Conservation (phyloP, 202 grass and related monocot genomes). For the Panicum hallii region DNA sequence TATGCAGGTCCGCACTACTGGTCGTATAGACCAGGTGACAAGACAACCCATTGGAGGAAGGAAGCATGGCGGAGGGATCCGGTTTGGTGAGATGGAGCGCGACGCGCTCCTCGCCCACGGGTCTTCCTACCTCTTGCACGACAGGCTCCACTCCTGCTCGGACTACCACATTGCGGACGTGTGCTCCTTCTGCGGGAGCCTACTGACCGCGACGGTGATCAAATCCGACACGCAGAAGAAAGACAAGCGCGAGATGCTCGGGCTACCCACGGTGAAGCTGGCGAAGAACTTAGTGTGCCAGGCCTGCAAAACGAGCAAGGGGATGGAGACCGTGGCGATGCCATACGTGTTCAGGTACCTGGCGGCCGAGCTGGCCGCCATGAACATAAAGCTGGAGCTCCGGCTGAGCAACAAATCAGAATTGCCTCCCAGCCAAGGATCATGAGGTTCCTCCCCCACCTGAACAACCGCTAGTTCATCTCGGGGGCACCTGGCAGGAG, state of each 20-base stretch:
- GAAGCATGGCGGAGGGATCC: constrained; percentile 91
- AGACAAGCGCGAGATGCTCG: constrained; percentile 58
- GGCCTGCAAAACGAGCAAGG: constrained; percentile 82
- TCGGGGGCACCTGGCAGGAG: neutral
- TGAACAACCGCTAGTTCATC: neutral
- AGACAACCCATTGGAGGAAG: constrained; percentile 93
- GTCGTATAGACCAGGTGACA: constrained; percentile 82
- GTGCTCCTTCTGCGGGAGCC: constrained; percentile 81
- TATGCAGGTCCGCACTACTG: constrained; percentile 82
- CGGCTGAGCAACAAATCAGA: constrained; percentile 62
- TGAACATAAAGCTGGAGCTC: constrained; percentile 92
- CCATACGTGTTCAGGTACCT: constrained; percentile 89
- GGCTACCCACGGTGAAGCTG: constrained; percentile 58
- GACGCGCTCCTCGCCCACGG: constrained; percentile 88
- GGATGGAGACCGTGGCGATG: constrained; percentile 97
- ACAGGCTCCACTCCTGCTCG: constrained; percentile 91
- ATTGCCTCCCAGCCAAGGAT: constrained; percentile 24
- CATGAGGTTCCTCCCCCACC: neutral
- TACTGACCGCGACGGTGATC: constrained; percentile 61
- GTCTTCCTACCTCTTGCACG: constrained; percentile 82
- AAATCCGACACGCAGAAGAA: constrained; percentile 63
- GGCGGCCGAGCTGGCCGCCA: constrained; percentile 76
- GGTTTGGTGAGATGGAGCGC: constrained; percentile 98
- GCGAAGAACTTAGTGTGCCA: constrained; percentile 73
- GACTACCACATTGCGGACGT: constrained; percentile 94